Conservation (phyloP, 2,329 filamentous ascomycete species). For the Aspergillus pseudoviridinutans region DNA sequence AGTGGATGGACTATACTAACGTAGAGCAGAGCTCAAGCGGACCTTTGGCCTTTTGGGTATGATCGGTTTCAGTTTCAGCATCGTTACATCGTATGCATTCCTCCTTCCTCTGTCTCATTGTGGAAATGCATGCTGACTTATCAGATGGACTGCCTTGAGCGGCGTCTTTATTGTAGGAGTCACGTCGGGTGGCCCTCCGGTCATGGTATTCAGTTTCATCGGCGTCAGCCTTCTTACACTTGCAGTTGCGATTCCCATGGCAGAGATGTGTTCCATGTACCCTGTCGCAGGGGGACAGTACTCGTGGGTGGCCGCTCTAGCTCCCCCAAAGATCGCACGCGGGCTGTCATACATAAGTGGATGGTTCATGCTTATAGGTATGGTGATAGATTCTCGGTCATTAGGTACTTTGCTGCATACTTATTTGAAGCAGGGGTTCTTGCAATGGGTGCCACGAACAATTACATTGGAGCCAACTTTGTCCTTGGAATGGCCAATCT, state of each 20-base stretch:
- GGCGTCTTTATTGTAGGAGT: slow-evolving; percentile 56
- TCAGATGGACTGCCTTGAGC: slow-evolving; percentile 53
- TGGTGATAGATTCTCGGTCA: neutral
- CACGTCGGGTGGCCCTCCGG: slow-evolving; percentile 53
- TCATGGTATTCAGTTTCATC: slow-evolving; percentile 58
- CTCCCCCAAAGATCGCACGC: slow-evolving; percentile 45
- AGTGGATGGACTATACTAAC: neutral
- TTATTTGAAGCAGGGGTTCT: slow-evolving; percentile 37
- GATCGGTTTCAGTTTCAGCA: slow-evolving; percentile 57
- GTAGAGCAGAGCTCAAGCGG: slow-evolving; percentile 50
- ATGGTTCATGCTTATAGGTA: slow-evolving; percentile 49
- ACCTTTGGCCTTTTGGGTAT: slow-evolving; percentile 55
- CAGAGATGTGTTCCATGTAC: slow-evolving; percentile 56
- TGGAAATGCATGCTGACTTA: neutral
- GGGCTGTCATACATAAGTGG: slow-evolving; percentile 45
- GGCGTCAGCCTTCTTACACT: slow-evolving; percentile 50
- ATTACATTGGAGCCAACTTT: slow-evolving; percentile 54
- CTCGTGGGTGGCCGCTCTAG: slow-evolving; percentile 55
- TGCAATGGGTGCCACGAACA: slow-evolving; percentile 53
- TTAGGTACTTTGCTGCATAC: neutral
- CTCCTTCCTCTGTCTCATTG: too few species aligned
- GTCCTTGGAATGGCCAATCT: slow-evolving; percentile 53
- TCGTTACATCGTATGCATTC: slow-evolving; percentile 48
- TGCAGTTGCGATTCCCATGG: slow-evolving; percentile 55
- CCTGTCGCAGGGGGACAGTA: slow-evolving; percentile 57